Conservation (phyloP, 148 eudicot species). For the Fallopia convolvulus region DNA sequence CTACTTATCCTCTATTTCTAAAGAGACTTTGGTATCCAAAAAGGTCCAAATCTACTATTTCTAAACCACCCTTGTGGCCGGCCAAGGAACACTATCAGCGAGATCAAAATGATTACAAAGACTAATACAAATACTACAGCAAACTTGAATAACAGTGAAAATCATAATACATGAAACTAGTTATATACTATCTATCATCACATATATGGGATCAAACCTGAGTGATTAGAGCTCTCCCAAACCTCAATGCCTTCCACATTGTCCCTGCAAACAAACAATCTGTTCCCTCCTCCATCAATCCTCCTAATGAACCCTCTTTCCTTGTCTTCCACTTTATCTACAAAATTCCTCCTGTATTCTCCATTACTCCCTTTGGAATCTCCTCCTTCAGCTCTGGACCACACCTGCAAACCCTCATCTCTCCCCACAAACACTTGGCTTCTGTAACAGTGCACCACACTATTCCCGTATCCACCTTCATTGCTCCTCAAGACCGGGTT, state of each 20-base stretch:
- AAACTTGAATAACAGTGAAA: neutral
- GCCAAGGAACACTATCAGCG: neutral
- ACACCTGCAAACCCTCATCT: slow-evolving; percentile 69
- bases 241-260: slow-evolving; percentile 85
- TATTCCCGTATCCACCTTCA: slow-evolving; percentile 15
- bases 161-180: neutral
- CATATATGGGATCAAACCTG: slow-evolving; percentile 31
- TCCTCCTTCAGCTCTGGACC: slow-evolving; percentile 47
- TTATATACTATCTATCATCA: slow-evolving; percentile 13
- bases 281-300: slow-evolving; percentile 75
- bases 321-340: slow-evolving; percentile 62
- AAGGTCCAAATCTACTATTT: neutral
- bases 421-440: slow-evolving; percentile 64
- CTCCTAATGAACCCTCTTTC: slow-evolving; percentile 49
- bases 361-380: slow-evolving; percentile 15
- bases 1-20: neutral
- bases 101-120: neutral
- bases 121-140: neutral
- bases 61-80: neutral
- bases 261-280: slow-evolving; percentile 77
- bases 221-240: slow-evolving; percentile 65
- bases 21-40: neutral
- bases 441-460: slow-evolving; percentile 52
- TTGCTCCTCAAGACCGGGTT: slow-evolving; percentile 45
- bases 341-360: slow-evolving; percentile 62